Percentiles rank a stretch among this genome's conserved stretches.
These are phyloP conservation scores for Rhynchosporium graminicola DNA, from an alignment of 2,329 filamentous ascomycete species.

Conservation along the genomic window DNA sequence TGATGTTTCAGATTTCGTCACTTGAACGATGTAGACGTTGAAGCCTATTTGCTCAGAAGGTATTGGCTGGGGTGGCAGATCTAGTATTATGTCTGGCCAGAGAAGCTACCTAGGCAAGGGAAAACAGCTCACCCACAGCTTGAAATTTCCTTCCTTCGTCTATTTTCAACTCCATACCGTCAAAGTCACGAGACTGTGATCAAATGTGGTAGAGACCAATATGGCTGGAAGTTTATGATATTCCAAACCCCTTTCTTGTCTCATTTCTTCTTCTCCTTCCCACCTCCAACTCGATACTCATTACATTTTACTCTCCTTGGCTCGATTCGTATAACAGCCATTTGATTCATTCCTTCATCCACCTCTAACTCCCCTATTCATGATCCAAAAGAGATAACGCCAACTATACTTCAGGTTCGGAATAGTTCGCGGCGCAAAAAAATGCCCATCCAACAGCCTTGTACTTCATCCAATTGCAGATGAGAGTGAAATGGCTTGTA, in stretches of 20 bases:
- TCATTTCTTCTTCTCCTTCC: neutral
- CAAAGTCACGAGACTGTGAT: too few relatives aligned
- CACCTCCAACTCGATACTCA: neutral
- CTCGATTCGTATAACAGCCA: slow-evolving; percentile 6
- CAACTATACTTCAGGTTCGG: slow-evolving; percentile 8
- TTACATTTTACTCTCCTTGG: slow-evolving; percentile 17
- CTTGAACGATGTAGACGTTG: neutral
- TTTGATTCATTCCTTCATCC: neutral
- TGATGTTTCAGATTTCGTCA: slow-evolving; percentile 15
- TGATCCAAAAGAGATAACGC: slow-evolving; percentile 1
- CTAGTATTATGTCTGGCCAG: too few relatives aligned
- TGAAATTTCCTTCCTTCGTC: too few relatives aligned
- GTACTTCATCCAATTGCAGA: neutral
- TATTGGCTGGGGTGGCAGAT: too few relatives aligned
- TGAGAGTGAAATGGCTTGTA: slow-evolving; percentile 2
- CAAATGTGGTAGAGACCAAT: neutral
- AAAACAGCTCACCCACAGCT: too few relatives aligned
- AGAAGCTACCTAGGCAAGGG: too few relatives aligned
- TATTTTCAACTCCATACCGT: too few relatives aligned
- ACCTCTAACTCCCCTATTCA: neutral
- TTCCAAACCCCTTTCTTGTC: slow-evolving; percentile 8
- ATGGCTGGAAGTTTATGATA: slow-evolving; percentile 6
- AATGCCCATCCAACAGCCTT: slow-evolving; percentile 6
- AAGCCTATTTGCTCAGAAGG: too few relatives aligned
- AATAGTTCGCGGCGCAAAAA: neutral